Percentiles rank a stretch among this genome's conserved stretches.
phyloP scores from a whole-genome alignment of 2,329 filamentous ascomycete genomes.

The Xylaria sp. region DNA sequence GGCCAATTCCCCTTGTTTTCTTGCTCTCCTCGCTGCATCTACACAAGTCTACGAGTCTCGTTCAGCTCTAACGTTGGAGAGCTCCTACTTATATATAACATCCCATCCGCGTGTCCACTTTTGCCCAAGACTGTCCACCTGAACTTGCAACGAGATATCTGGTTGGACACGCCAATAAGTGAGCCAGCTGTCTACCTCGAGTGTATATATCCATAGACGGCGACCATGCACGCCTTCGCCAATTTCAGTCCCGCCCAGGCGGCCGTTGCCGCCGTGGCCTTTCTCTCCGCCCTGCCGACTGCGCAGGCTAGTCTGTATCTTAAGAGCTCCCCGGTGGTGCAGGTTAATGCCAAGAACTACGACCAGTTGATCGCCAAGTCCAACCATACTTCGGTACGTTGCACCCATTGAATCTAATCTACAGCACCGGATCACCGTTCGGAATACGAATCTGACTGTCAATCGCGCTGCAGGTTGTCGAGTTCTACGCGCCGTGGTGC shows the following conservation, averaged over 20 bases:
- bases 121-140: no score
- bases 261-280: conserved; percentile 59
- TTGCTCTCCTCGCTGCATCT: conserved; percentile 5
- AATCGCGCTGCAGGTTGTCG: conserved; percentile 56
- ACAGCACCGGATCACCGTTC: not conserved
- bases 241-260: conserved; percentile 50
- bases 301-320: conserved; percentile 76
- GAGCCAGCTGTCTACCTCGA: conserved; percentile 3
- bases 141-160: no score
- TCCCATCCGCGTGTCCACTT: no score
- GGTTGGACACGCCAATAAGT: no score
- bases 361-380: conserved; percentile 82
- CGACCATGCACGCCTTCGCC: conserved; percentile 50
- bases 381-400: conserved; percentile 81
- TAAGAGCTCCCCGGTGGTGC: conserved; percentile 84
- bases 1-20: not conserved
- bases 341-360: conserved; percentile 78
- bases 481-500: conserved; percentile 98
- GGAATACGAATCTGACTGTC: conserved; percentile 10
- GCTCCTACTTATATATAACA: no score
- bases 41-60: no score
- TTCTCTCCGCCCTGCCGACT: conserved; percentile 67
- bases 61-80: no score
- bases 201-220: not conserved
- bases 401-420: conserved; percentile 3